phyloP scores from a whole-genome alignment of 805 yeast species.

The Lachancea waltii region DNA sequence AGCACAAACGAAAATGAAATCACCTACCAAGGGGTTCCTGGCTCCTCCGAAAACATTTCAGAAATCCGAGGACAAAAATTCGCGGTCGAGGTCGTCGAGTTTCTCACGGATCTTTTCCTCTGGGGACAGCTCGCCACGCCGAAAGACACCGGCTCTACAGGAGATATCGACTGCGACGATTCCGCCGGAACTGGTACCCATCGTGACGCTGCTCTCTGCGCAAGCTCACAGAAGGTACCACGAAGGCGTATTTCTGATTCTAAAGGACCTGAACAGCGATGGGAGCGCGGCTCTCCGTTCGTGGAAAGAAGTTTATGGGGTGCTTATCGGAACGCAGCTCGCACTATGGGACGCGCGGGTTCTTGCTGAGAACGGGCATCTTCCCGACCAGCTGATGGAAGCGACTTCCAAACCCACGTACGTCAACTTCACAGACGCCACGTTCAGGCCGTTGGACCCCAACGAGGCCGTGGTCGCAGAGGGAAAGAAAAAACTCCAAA shows the following conservation, averaged over 20 bases:
- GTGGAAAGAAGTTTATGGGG: conserved; percentile 93
- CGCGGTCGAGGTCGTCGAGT: conserved; percentile 20
- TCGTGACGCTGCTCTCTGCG: conserved; percentile 65
- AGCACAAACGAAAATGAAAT: conserved; percentile 8
- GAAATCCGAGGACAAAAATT: conserved; percentile 8
- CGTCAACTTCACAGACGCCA: conserved; percentile 86
- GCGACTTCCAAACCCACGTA: conserved; percentile 76
- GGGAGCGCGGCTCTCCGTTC: conserved; percentile 78
- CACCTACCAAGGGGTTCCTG: conserved; percentile 20
- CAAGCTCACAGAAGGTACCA: conserved; percentile 69
- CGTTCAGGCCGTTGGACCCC: conserved; percentile 61
- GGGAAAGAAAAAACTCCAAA: conserved; percentile 45
- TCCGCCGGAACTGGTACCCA: conserved; percentile 49
- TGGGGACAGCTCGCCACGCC: conserved; percentile 11
- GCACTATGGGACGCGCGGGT: conserved; percentile 86
- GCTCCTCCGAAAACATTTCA: conserved; percentile 25
- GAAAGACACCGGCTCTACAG: conserved; percentile 12
- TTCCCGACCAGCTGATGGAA: conserved; percentile 41
- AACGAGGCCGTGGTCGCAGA: conserved; percentile 57
- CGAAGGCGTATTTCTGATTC: conserved; percentile 69
- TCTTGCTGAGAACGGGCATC: conserved; percentile 42
- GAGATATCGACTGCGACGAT: conserved; percentile 17
- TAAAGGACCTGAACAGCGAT: conserved; percentile 70
- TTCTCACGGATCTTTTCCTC: conserved; percentile 19
- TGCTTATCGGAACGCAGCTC: conserved; percentile 80